Conservation (phyloP, 805 yeast genomes). For the Kuraishia piskuri region DNA sequence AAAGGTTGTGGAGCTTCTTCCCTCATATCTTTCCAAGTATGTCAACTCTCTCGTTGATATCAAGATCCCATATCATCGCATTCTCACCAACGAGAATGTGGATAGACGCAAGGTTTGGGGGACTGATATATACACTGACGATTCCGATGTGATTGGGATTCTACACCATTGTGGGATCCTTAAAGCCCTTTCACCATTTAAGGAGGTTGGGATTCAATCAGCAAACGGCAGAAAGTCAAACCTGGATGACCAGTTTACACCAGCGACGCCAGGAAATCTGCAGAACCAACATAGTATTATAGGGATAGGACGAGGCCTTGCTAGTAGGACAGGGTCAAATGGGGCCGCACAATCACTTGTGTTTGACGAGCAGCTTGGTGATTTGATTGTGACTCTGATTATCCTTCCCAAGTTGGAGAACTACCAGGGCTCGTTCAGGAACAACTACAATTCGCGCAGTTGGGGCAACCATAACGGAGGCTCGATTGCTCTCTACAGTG, state of each 20-base stretch:
- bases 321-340: conserved; percentile 22
- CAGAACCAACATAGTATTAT: neutral
- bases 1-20: conserved; percentile 21
- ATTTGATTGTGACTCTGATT: conserved; percentile 47
- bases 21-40: conserved; percentile 23
- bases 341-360: conserved; percentile 26
- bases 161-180: conserved; percentile 70
- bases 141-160: conserved; percentile 73
- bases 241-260: conserved; percentile 14
- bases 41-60: conserved; percentile 45
- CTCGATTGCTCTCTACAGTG: conserved; percentile 53
- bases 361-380: conserved; percentile 26
- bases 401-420: conserved; percentile 60
- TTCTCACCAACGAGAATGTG: conserved; percentile 31
- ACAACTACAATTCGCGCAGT: conserved; percentile 65
- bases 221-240: conserved; percentile 20
- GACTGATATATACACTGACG: conserved; percentile 87
- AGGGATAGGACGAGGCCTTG: conserved; percentile 5
- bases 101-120: conserved; percentile 74
- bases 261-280: neutral
- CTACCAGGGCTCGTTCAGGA: conserved; percentile 58
- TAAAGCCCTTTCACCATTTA: conserved; percentile 25
- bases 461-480: conserved; percentile 82
- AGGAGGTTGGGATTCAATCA: conserved; percentile 23
- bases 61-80: conserved; percentile 40